Conservation (phyloP, 2,329 filamentous ascomycete genomes). For the Ophiosphaerella korrae region DNA sequence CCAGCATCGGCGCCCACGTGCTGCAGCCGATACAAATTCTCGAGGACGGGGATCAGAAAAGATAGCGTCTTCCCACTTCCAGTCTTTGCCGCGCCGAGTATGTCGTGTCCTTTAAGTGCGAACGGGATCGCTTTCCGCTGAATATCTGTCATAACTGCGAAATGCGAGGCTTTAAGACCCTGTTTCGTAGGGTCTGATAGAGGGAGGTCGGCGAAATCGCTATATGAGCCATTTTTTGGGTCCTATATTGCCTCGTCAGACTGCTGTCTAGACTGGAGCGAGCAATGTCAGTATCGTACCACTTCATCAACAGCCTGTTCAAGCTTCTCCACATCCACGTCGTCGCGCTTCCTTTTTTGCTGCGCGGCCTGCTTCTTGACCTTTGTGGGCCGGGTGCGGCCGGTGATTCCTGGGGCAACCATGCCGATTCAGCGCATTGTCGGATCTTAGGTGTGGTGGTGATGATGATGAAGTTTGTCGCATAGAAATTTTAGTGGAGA, state of each 20-base stretch:
- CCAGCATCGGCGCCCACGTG: slow-evolving; percentile 88
- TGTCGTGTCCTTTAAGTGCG: slow-evolving; percentile 82
- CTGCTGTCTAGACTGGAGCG: neutral
- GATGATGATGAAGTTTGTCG: slow-evolving; percentile 9
- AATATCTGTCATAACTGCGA: slow-evolving; percentile 87
- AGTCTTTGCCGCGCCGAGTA: slow-evolving; percentile 93
- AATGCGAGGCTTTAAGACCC: slow-evolving; percentile 85
- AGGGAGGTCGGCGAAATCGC: slow-evolving; percentile 81
- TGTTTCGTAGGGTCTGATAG: slow-evolving; percentile 79
- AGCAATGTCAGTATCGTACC: slow-evolving; percentile 27
- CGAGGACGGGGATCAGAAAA: slow-evolving; percentile 88
- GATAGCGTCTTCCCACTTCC: slow-evolving; percentile 95
- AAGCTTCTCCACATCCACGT: slow-evolving; percentile 55
- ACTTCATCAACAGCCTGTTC: slow-evolving; percentile 52
- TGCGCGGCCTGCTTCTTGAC: slow-evolving; percentile 59
- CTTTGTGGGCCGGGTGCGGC: slow-evolving; percentile 57
- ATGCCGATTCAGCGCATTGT: slow-evolving; percentile 23
- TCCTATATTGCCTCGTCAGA: slow-evolving; percentile 55
- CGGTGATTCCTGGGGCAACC: slow-evolving; percentile 44
- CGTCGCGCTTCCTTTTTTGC: slow-evolving; percentile 61
- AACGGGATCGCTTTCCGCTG: slow-evolving; percentile 88
- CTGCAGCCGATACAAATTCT: slow-evolving; percentile 86
- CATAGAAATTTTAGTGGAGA: slow-evolving; percentile 33
- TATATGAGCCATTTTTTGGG: slow-evolving; percentile 62
- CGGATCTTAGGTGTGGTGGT: neutral